These are phyloP conservation scores for Solanum ossicruentum DNA, from an alignment of 257 asterid species.

Conservation along the genomic window DNA sequence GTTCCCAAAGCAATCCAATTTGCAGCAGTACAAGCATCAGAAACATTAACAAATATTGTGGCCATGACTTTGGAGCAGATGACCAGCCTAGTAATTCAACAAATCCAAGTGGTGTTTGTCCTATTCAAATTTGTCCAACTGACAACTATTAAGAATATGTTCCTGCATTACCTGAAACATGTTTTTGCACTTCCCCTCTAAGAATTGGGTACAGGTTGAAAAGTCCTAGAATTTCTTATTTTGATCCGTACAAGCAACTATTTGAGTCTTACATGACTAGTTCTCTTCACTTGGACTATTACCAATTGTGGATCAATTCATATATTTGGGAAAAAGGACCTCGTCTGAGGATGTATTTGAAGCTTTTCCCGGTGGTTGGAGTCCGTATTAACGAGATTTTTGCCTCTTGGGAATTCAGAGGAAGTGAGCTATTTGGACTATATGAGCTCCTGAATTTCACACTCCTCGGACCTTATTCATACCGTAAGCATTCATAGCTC, in stretches of 20 bases:
- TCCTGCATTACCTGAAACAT: constrained; percentile 21
- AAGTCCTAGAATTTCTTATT: constrained; percentile 39
- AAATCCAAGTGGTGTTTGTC: constrained; percentile 10
- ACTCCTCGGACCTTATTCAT: constrained; percentile 32
- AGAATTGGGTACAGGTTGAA: constrained; percentile 37
- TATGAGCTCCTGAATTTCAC: constrained; percentile 46
- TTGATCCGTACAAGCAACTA: constrained; percentile 18
- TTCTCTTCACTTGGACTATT: constrained; percentile 15
- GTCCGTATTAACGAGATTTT: constrained; percentile 14
- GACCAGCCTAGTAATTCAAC: neutral
- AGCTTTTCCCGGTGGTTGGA: constrained; percentile 27
- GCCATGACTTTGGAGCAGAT: constrained; percentile 10
- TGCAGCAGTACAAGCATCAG: constrained; percentile 16
- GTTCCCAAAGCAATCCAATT: constrained; percentile 28
- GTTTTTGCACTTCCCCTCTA: constrained; percentile 44
- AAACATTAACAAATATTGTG: constrained; percentile 20
- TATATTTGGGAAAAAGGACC: constrained; percentile 36
- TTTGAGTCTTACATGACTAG: constrained; percentile 17
- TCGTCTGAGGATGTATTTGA: constrained; percentile 35
- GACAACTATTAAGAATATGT: constrained; percentile 31
- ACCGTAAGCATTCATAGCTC: constrained; percentile 12
- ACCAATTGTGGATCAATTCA: constrained; percentile 28
- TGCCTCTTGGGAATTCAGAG: constrained; percentile 20
- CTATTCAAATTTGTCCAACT: constrained; percentile 25
- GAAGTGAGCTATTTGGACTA: constrained; percentile 32